These are phyloP conservation scores for Saxispiralis lemnorum DNA, from an alignment of 495 filamentous ascomycete genomes.

Conservation along the genomic window DNA sequence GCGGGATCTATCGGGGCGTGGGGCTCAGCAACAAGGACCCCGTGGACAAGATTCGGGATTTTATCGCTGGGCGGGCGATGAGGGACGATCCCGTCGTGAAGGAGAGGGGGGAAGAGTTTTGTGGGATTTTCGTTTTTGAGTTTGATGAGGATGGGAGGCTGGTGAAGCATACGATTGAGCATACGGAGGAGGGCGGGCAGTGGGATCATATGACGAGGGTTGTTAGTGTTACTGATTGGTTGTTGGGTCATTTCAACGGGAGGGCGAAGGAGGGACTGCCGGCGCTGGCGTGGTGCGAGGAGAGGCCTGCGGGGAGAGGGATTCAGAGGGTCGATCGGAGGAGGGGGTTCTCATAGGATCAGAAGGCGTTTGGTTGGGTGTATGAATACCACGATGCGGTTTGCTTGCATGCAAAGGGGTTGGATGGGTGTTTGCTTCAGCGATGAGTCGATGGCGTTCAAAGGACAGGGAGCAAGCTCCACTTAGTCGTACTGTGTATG, in stretches of 20 bases:
- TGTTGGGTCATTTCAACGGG: slow-evolving; percentile 47
- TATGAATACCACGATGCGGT: background rate
- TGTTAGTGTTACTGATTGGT: slow-evolving; percentile 75
- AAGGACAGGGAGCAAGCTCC: no score
- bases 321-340: slow-evolving; percentile 6
- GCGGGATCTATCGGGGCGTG: slow-evolving; percentile 26
- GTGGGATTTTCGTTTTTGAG: slow-evolving; percentile 80
- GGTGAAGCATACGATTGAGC: slow-evolving; percentile 77
- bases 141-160: slow-evolving; percentile 84
- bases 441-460: no score
- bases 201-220: slow-evolving; percentile 56
- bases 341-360: background rate
- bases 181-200: slow-evolving; percentile 60
- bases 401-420: no score
- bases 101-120: slow-evolving; percentile 41
- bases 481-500: no score
- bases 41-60: slow-evolving; percentile 34
- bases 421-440: no score
- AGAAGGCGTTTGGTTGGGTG: background rate
- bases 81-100: background rate
- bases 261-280: slow-evolving; percentile 28
- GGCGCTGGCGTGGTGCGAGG: slow-evolving; percentile 23
- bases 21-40: slow-evolving; percentile 23
- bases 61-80: slow-evolving; percentile 21
- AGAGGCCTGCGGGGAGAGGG: slow-evolving; percentile 2